Percentiles rank a stretch among this genome's conserved stretches.
These are phyloP conservation scores for Ceratobasidium sp. DNA, from an alignment of 1,284 basidiomycete genomes.

Conservation along the genomic window DNA sequence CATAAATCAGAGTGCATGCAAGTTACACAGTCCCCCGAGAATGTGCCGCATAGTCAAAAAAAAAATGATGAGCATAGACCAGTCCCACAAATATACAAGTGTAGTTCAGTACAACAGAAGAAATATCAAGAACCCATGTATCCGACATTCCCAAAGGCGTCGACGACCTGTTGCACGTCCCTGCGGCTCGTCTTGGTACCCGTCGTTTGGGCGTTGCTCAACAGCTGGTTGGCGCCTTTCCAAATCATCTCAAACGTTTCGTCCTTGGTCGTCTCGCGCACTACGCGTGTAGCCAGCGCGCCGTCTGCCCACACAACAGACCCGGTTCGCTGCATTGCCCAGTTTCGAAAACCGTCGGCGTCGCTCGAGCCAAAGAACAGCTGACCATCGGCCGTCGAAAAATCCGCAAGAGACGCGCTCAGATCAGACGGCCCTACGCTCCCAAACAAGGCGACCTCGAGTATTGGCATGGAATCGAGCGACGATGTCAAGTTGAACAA, in stretches of 20 bases:
- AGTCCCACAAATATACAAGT: neutral
- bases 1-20: slow-evolving; percentile 7
- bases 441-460: slow-evolving; percentile 71
- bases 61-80: slow-evolving; percentile 3
- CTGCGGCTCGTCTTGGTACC: slow-evolving; percentile 34
- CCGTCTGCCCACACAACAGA: slow-evolving; percentile 61
- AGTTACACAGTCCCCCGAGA: slow-evolving; percentile 10
- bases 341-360: slow-evolving; percentile 59
- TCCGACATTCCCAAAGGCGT: slow-evolving; percentile 39
- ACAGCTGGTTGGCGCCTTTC: slow-evolving; percentile 51
- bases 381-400: slow-evolving; percentile 58
- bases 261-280: slow-evolving; percentile 58
- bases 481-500: slow-evolving; percentile 51
- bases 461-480: slow-evolving; percentile 57
- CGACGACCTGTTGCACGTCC: slow-evolving; percentile 38
- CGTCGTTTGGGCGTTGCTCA: slow-evolving; percentile 37
- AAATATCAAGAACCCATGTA: slow-evolving; percentile 32
- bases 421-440: slow-evolving; percentile 59
- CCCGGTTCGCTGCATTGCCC: slow-evolving; percentile 58
- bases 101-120: neutral
- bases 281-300: slow-evolving; percentile 58
- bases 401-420: slow-evolving; percentile 58
- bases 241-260: slow-evolving; percentile 59
- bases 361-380: slow-evolving; percentile 67
- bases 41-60: slow-evolving; percentile 1